Percentiles rank a stretch among this genome's conserved stretches.
phyloP scores from a whole-genome alignment of 2,329 filamentous ascomycete genomes.

The Fusarium sp. region DNA sequence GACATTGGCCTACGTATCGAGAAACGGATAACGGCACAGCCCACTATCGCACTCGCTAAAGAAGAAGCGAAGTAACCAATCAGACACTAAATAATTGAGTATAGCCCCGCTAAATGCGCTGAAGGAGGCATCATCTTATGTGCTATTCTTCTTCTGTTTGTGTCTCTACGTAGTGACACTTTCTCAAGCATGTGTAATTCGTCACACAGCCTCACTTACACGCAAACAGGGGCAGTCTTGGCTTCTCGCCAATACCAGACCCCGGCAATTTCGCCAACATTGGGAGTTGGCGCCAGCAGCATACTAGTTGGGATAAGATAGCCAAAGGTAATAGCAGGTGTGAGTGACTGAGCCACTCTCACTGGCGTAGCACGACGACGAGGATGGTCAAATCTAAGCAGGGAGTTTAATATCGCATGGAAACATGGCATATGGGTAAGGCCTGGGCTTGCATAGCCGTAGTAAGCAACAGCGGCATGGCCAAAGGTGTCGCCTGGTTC shows the following conservation, averaged over 20 bases:
- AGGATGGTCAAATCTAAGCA: neutral
- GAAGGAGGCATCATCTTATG: neutral
- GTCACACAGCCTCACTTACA: conserved; percentile 5
- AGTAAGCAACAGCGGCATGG: neutral
- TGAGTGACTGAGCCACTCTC: neutral
- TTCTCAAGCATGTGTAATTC: neutral
- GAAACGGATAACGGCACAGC: conserved; percentile 19
- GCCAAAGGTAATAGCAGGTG: neutral
- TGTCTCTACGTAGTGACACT: neutral
- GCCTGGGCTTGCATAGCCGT: neutral
- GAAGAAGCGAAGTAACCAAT: neutral
- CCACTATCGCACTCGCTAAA: conserved; percentile 12
- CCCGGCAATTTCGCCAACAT: neutral
- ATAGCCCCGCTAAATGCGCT: neutral
- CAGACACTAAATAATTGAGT: rapidly evolving
- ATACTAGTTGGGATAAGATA: neutral
- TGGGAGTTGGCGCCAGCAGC: neutral
- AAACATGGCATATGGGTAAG: neutral
- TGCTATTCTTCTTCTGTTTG: neutral
- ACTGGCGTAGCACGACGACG: neutral
- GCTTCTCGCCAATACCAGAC: neutral
- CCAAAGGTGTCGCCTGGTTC: neutral
- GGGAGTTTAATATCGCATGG: neutral
- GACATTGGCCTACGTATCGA: conserved; percentile 14
- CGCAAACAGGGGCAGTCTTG: neutral